These are phyloP conservation scores for Trichocladium antarcticum DNA, from an alignment of 495 filamentous ascomycete genomes.

Conservation along the genomic window DNA sequence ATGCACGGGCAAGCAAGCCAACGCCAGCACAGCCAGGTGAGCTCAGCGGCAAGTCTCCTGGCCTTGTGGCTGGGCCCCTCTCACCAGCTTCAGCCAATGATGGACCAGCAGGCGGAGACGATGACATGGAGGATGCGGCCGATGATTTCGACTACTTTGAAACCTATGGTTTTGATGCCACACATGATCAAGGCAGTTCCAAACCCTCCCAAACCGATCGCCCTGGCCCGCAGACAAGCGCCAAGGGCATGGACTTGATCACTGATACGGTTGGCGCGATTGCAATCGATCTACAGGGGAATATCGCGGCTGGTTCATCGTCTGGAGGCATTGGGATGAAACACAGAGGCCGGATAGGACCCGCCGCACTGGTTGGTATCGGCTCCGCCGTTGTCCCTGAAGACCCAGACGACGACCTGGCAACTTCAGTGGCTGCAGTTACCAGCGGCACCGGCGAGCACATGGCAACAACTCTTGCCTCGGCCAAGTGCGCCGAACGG, in stretches of 20 bases:
- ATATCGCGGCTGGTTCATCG: slow-evolving; percentile 92
- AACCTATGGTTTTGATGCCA: not conserved
- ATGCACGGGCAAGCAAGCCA: slow-evolving; percentile 7
- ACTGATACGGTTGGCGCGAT: slow-evolving; percentile 94
- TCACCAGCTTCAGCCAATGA: slow-evolving; percentile 14
- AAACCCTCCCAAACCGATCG: not conserved
- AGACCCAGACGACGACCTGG: slow-evolving; percentile 43
- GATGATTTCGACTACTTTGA: slow-evolving; percentile 1
- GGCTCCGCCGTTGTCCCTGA: slow-evolving; percentile 77
- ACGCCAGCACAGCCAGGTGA: slow-evolving; percentile 9
- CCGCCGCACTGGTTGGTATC: slow-evolving; percentile 83
- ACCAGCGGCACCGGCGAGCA: slow-evolving; percentile 95
- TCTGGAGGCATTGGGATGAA: slow-evolving; percentile 99
- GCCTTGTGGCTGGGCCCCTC: not conserved
- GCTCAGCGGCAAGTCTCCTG: slow-evolving; percentile 10
- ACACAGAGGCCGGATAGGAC: slow-evolving; percentile 77
- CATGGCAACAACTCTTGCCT: slow-evolving; percentile 84
- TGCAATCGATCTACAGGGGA: slow-evolving; percentile 71
- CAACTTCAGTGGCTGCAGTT: slow-evolving; percentile 59
- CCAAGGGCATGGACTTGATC: slow-evolving; percentile 42
- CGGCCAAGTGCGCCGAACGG: slow-evolving; percentile 63
- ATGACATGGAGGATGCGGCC: not conserved
- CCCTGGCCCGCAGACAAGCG: not conserved
- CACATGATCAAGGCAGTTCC: not conserved
- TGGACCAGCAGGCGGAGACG: slow-evolving; percentile 12